Evolutionary conservation across 306 rosid genomes (phyloP).

Genomic region (Heteromeles arbutifolia): DNA sequence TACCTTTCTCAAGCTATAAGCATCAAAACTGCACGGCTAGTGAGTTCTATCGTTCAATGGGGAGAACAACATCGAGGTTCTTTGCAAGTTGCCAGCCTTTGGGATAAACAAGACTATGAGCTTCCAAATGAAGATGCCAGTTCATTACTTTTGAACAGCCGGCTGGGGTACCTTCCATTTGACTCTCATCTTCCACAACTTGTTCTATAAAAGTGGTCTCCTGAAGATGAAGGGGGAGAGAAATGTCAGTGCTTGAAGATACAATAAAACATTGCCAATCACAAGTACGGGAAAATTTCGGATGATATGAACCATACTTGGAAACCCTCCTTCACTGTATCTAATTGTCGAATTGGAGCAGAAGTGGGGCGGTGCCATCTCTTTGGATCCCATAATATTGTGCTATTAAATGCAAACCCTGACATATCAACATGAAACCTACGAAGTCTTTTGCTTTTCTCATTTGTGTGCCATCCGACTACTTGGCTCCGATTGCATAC

Average conservation of each 20-base stretch:
- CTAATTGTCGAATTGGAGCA: conserved; percentile 64
- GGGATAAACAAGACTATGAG: conserved; percentile 50
- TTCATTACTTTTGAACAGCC: conserved; percentile 74
- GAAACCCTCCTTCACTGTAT: conserved; percentile 92
- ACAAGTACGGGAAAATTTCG: not conserved
- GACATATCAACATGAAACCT: conserved; percentile 99
- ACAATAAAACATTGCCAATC: conserved; percentile 9
- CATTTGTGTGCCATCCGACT: conserved; percentile 96
- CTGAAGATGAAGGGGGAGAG: conserved; percentile 33
- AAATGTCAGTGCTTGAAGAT: conserved; percentile 14
- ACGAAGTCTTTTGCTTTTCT: conserved; percentile 77
- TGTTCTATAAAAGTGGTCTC: conserved; percentile 93
- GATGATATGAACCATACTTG: conserved; percentile 47
- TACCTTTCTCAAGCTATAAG: conserved; percentile 55
- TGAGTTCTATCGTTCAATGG: conserved; percentile 41
- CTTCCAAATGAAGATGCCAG: conserved; percentile 94
- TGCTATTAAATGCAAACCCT: conserved; percentile 96
- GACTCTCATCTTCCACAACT: conserved; percentile 82
- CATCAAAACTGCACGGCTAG: conserved; percentile 25
- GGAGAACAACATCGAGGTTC: conserved; percentile 63
- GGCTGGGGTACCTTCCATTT: conserved; percentile 72
- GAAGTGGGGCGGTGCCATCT: conserved; percentile 74
- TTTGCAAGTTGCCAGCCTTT: conserved; percentile 77
- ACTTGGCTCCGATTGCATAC: conserved; percentile 91
- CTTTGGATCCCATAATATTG: conserved; percentile 94